phyloP scores from a whole-genome alignment of 345 rosid species.

The Salix caprea region DNA sequence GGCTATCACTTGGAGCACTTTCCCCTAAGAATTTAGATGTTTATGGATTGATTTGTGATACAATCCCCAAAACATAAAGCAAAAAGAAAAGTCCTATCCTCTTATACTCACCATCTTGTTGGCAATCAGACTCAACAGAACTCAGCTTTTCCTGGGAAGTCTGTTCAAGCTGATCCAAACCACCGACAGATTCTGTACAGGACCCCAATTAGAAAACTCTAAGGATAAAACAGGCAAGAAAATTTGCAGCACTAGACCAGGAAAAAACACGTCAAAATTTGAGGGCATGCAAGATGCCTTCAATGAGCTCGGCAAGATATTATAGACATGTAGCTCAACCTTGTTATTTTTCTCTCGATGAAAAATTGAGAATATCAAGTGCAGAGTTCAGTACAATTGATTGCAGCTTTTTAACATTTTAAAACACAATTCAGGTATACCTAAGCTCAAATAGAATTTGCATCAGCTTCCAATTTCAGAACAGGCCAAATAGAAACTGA shows the following conservation, averaged over 20 bases:
- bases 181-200: conserved; percentile 17
- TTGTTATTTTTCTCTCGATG: too few relatives aligned
- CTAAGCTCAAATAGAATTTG: too few relatives aligned
- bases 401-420: too few relatives aligned
- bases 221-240: not conserved
- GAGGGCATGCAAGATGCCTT: not conserved
- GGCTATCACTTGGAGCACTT: conserved; percentile 16
- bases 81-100: not conserved
- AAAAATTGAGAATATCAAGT: too few relatives aligned
- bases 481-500: too few relatives aligned
- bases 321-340: too few relatives aligned
- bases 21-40: conserved; percentile 11
- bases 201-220: not conserved
- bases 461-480: too few relatives aligned
- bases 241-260: too few relatives aligned
- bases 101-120: conserved; percentile 23
- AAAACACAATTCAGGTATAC: too few relatives aligned
- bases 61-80: not conserved
- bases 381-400: too few relatives aligned
- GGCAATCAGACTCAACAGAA: conserved; percentile 10
- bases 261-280: not conserved
- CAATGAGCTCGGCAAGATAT: too few relatives aligned
- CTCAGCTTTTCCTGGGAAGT: conserved; percentile 17
- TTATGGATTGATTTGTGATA: not conserved
- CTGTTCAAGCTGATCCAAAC: conserved; percentile 14